Percentiles rank a stretch among this genome's conserved stretches.
phyloP scores from a whole-genome alignment of 2,329 filamentous ascomycete species.

The Sporothrix variecibatus region DNA sequence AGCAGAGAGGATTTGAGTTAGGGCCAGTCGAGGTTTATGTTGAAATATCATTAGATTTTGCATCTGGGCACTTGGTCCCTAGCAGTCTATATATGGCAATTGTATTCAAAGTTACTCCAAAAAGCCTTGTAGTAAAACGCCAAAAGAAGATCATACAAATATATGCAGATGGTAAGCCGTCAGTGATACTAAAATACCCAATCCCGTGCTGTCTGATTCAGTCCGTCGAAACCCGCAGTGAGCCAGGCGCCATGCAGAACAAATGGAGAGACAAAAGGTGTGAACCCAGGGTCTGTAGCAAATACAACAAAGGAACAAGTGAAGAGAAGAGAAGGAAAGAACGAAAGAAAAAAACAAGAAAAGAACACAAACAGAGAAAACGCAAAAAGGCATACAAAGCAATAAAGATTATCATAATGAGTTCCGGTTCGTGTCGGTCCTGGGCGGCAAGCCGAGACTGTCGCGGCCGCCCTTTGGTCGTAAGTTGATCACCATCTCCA shows the following conservation, averaged over 20 bases:
- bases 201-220: background rate
- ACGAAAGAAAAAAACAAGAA: background rate
- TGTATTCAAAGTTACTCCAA: background rate
- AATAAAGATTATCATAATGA: conserved; percentile 20
- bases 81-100: background rate
- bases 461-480: conserved; percentile 27
- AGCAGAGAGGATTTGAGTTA: background rate
- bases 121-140: background rate
- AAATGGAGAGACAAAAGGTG: background rate
- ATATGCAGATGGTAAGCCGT: background rate
- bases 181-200: background rate
- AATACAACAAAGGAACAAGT: background rate
- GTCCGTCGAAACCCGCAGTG: background rate
- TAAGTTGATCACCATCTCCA: conserved; percentile 81
- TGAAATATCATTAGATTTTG: background rate
- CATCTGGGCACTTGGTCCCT: background rate
- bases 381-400: background rate
- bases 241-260: conserved; percentile 14
- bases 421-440: conserved; percentile 17
- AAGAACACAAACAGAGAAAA: too few relatives aligned
- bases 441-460: background rate
- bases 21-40: background rate
- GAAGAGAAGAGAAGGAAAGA: background rate
- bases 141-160: background rate
- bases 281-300: background rate